A percentile compares a stretch with the other conserved stretches of the same genome.
Evolutionary conservation across 2,329 filamentous ascomycete genomes (phyloP).

Genomic region (Colletotrichum viniferum): DNA sequence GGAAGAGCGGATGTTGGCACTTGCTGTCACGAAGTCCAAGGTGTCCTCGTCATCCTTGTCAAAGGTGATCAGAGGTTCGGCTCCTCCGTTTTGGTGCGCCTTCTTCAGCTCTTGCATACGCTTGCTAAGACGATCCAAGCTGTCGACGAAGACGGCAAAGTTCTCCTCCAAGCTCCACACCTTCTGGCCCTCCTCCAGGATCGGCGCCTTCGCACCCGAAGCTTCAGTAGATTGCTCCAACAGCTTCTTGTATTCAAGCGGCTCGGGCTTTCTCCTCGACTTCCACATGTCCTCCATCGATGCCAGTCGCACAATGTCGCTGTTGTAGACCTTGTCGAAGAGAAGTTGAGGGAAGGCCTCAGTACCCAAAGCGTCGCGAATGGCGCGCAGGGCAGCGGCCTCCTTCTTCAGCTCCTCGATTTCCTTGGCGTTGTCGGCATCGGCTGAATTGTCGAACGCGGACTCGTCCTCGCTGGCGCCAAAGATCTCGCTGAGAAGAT

Average conservation of each 20-base stretch:
- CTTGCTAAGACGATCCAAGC: constrained; percentile 76
- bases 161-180: constrained; percentile 86
- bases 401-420: constrained; percentile 88
- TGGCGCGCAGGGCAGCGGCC: constrained; percentile 80
- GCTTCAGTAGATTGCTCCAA: constrained; percentile 53
- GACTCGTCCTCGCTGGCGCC: constrained; percentile 88
- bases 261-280: constrained; percentile 72
- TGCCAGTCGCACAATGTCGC: constrained; percentile 81
- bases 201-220: constrained; percentile 56
- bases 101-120: constrained; percentile 70
- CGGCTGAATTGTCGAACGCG: constrained; percentile 78
- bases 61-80: constrained; percentile 76
- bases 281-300: constrained; percentile 99
- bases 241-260: constrained; percentile 72
- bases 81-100: constrained; percentile 45
- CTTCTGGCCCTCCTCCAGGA: constrained; percentile 71
- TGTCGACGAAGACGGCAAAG: constrained; percentile 84
- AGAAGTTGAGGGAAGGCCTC: constrained; percentile 77
- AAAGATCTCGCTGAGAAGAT: constrained; percentile 93
- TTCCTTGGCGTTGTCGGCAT: constrained; percentile 83
- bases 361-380: constrained; percentile 81
- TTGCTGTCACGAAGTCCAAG: constrained; percentile 89
- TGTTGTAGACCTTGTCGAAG: constrained; percentile 90
- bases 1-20: constrained; percentile 85
- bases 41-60: constrained; percentile 98